Evolutionary conservation across 2,329 filamentous ascomycete genomes (phyloP).

Genomic region (Fusarium tanahbumbuense): DNA sequence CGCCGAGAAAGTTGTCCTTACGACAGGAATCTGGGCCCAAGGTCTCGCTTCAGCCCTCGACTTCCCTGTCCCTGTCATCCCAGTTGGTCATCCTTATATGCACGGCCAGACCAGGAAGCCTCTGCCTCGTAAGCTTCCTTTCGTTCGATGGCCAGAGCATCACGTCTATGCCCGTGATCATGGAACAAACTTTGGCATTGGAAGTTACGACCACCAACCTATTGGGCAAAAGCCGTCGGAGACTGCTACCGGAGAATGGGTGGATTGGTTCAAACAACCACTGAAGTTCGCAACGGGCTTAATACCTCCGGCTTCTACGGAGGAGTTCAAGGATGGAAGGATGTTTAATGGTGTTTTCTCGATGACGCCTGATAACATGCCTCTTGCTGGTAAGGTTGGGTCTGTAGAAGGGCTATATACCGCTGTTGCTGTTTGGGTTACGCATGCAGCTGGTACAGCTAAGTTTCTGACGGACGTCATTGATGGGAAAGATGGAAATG

Average conservation of each 20-base stretch:
- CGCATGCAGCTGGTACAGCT: slow-evolving; percentile 35
- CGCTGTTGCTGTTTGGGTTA: slow-evolving; percentile 42
- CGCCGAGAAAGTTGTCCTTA: slow-evolving; percentile 39
- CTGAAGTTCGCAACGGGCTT: slow-evolving; percentile 21
- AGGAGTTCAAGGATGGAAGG: slow-evolving; percentile 17
- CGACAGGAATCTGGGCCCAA: slow-evolving; percentile 44
- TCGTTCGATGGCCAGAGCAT: slow-evolving; percentile 41
- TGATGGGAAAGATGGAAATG: slow-evolving; percentile 25
- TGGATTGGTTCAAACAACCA: slow-evolving; percentile 29
- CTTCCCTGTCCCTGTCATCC: slow-evolving; percentile 39
- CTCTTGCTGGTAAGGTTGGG: slow-evolving; percentile 19
- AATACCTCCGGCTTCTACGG: slow-evolving; percentile 13
- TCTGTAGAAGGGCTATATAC: slow-evolving; percentile 25
- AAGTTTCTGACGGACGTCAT: slow-evolving; percentile 31
- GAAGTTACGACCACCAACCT: slow-evolving; percentile 39
- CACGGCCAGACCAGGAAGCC: slow-evolving; percentile 1
- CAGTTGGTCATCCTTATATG: slow-evolving; percentile 43
- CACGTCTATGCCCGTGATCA: slow-evolving; percentile 43
- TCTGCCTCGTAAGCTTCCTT: slow-evolving; percentile 1
- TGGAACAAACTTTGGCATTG: slow-evolving; percentile 36
- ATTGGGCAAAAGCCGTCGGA: slow-evolving; percentile 15
- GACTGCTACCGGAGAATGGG: slow-evolving; percentile 34
- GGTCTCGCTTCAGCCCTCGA: slow-evolving; percentile 21
- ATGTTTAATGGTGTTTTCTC: slow-evolving; percentile 44
- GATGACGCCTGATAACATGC: slow-evolving; percentile 46